Conservation (phyloP, 1,139 yeast species). For the Petasospora fabianii region DNA sequence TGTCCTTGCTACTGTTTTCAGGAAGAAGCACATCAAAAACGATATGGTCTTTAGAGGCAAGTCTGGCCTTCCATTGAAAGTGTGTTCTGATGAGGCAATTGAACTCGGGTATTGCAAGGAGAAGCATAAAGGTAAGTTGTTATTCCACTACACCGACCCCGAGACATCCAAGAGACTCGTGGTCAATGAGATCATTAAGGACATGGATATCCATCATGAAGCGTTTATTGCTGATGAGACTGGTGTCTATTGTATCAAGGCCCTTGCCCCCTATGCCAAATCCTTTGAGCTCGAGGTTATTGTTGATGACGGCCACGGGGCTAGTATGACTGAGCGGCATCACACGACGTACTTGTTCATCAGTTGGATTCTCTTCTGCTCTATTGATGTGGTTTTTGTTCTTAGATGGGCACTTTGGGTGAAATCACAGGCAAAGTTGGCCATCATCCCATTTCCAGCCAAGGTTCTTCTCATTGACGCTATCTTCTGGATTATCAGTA, state of each 20-base stretch:
- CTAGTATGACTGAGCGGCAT: neutral
- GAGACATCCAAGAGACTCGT: neutral
- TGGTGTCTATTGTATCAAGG: neutral
- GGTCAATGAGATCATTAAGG: constrained; percentile 1
- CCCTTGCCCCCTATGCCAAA: neutral
- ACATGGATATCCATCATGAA: neutral
- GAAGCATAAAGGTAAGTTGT: constrained; percentile 2
- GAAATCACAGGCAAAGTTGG: no score
- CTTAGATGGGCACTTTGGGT: no score
- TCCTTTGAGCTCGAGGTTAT: neutral
- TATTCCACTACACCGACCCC: neutral
- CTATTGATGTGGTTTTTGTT: no score
- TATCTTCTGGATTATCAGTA: no score
- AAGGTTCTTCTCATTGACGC: no score
- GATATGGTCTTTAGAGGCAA: neutral
- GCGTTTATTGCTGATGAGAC: neutral
- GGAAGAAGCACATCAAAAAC: neutral
- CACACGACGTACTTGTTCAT: neutral
- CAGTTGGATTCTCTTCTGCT: neutral
- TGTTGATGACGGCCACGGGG: neutral
- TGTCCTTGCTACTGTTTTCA: neutral
- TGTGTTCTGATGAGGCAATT: constrained; percentile 1
- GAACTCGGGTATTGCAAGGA: constrained; percentile 1
- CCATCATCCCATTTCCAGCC: no score
- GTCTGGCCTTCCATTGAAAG: neutral